Evolutionary conservation across 768 basidiomycete species (phyloP), one percentile per base, ranked within the genome.

Genomic region (Xanthoconium stramineum): DNA sequence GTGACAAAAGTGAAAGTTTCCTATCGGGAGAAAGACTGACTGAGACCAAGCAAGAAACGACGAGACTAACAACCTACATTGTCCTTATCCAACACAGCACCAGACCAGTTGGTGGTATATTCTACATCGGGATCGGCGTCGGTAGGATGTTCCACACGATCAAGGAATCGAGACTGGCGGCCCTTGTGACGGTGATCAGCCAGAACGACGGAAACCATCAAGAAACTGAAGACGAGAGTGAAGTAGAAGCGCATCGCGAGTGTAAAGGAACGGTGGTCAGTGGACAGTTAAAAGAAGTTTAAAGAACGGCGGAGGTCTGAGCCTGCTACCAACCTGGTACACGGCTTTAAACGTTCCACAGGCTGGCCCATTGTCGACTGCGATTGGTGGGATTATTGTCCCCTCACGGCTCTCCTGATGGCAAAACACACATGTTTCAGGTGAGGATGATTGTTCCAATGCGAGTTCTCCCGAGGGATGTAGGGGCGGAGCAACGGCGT

Each of bases 1-100:
- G 58, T 43, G 6, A 55, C 28, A 3, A 3, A 28, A 14, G 29
- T 43, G 24, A 60, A 61, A 9, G 39, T 45, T 43, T 49, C 58
- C 57, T 61, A 14, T 49, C 6, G 7, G 12, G 12, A 49, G 6
- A 24, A 24, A 43, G 32, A 38, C 9, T 3, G 3, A n/a, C 38
- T 47, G 35, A 37, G 8, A 40, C 37, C 20, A 24, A n/a, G 10
- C 12, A 35, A 19, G 38, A 47, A 17, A 24, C 24, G 24, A 4
- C 24, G 24, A 15, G 15, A 38, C 6, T 15, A 38, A 13, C 6
- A 17, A 38, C 37, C 6, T 38, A 38, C 37, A 13, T 2, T 17
- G 15, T 6, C 14, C 13, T 15, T 14, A 6, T 14, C 37, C 37
- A 1, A 17, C 11, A 15, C 37, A 38, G 14, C 37, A 15, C 37